phyloP scores from a whole-genome alignment of 176 grass and related monocot genomes.

The Otatea glauca region DNA sequence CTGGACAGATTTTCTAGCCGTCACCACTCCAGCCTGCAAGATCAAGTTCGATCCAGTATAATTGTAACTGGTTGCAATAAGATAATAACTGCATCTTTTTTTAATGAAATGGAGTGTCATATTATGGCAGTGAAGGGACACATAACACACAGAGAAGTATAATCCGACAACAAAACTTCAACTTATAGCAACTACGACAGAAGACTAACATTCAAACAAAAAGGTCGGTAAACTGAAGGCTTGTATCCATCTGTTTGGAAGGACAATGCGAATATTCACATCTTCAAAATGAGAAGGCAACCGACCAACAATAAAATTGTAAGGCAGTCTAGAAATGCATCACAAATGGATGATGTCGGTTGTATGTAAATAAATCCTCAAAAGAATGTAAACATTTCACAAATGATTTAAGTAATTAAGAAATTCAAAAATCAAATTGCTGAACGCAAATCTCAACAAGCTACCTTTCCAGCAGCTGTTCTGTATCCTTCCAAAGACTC shows the following conservation, averaged over 20 bases:
- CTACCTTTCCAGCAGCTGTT: slow-evolving; percentile 87
- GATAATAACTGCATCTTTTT: slow-evolving; percentile 5
- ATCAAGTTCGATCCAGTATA: slow-evolving; percentile 26
- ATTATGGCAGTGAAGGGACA: slow-evolving; percentile 4
- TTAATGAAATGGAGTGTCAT: neutral
- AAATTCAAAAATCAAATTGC: slow-evolving; percentile 32
- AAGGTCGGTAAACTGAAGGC: neutral
- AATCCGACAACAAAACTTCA: neutral
- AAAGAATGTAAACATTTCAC: neutral
- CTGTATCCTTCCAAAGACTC: slow-evolving; percentile 97
- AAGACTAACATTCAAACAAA: neutral
- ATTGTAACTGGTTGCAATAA: slow-evolving; percentile 20
- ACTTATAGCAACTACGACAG: slow-evolving; percentile 15
- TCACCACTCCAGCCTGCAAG: slow-evolving; percentile 78
- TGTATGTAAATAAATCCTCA: neutral
- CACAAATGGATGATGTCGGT: neutral
- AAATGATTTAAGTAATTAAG: neutral
- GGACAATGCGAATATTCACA: neutral
- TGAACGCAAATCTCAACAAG: slow-evolving; percentile 19
- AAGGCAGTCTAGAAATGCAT: slow-evolving; percentile 3
- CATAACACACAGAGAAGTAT: neutral
- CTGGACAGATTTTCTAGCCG: slow-evolving; percentile 76
- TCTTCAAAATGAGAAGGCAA: neutral
- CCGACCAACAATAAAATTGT: neutral
- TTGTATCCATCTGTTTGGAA: neutral